Evolutionary conservation across 2,329 filamentous ascomycete species (phyloP).

Genomic region (Exophiala oligosperma): DNA sequence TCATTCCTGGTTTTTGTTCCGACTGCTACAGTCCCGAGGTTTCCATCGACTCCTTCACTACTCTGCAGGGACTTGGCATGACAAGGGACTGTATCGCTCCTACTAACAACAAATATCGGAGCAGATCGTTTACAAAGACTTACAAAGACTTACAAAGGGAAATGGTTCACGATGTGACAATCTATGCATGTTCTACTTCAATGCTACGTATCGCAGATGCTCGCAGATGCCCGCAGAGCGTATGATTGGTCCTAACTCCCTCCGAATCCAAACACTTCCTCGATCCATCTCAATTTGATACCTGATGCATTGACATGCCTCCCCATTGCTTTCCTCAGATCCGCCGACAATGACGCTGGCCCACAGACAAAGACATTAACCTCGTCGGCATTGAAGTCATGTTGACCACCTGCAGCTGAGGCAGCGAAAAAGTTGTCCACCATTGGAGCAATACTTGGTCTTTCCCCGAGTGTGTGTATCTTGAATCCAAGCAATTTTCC

Average conservation of each 20-base stretch:
- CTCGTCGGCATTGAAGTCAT: background rate
- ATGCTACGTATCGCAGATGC: no score
- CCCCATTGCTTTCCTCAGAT: slow-evolving; percentile 18
- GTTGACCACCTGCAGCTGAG: no score
- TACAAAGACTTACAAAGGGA: no score
- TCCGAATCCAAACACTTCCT: slow-evolving; percentile 30
- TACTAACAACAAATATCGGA: background rate
- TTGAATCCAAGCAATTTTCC: background rate
- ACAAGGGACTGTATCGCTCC: no score
- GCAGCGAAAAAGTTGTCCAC: background rate
- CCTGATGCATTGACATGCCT: slow-evolving; percentile 19
- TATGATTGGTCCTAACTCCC: background rate
- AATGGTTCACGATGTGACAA: no score
- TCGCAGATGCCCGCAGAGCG: no score
- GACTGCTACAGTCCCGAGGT: no score
- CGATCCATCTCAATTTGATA: slow-evolving; percentile 22
- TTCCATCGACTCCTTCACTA: background rate
- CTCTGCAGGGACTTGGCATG: no score
- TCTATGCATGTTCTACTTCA: no score
- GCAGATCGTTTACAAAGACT: no score
- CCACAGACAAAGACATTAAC: slow-evolving; percentile 28
- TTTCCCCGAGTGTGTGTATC: background rate
- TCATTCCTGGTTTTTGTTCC: no score
- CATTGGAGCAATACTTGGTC: background rate
- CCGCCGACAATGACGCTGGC: slow-evolving; percentile 15